Base-by-base conservation (phyloP, 371 early-diverging fungal genomes). In the Apophysomyces ossiformis region DNA sequence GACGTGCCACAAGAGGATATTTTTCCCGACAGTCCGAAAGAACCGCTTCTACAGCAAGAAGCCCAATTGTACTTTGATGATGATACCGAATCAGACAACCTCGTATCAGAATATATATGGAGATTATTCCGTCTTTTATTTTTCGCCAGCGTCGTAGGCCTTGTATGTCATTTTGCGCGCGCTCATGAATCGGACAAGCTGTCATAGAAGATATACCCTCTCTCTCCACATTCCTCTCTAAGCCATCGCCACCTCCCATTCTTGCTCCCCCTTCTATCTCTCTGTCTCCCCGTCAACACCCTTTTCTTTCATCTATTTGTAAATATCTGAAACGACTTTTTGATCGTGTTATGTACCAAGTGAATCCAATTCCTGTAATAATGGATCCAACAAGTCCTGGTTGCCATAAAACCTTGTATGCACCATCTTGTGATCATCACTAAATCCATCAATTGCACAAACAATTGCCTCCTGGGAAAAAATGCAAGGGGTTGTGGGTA, bases 111-210 rank as follows among this genome's bases (percentile, higher is more conserved):
- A 61, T 76, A 71, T 35, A 41, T 73, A n/a, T 76, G 76, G 71
- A 62, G 76, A 32, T 18, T 70, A n/a, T 76, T 76, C 41, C 43
- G 73, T 18, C 36, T 73, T 16, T 65, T 76, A 15, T 32, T 73
- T 9, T 35, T 76, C 16, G 66, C 76, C 36, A 69, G 71, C 63
- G 47, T 76, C 9, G 76, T 76, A 8, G 70, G 71, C 36, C 65
- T 76, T 7, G 61, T 76, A n/a, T 73, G 69, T 67, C 76, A 76
- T 37, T 75, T 78, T 58, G 65, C 71, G 67, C 69, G 69, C 54
- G 66, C 54, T 66, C 65, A 21, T 26, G 68, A 18, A 62, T 39
- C 46, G 32, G 37, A 35, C 64, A 57, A 38, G 37, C 18, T 12
- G 43, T 47, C 50, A 62, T 36, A 45, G 58, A 38, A 35, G 8